Percentiles rank a stretch among this genome's conserved stretches.
Conservation (phyloP, 73 alveolate genomes). For the Tetrahymena malaccensis region DNA sequence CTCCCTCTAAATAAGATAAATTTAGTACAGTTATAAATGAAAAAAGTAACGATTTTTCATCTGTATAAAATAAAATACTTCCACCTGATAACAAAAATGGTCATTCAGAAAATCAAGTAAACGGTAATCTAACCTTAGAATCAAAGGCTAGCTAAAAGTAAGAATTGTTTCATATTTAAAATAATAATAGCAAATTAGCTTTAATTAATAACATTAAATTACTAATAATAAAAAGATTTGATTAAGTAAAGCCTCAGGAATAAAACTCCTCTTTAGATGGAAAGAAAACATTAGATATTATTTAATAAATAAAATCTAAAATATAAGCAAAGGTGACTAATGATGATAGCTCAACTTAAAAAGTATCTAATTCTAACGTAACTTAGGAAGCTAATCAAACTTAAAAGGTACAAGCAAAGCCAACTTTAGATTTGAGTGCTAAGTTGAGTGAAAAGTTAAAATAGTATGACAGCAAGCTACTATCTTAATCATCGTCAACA, state of each 20-base stretch:
- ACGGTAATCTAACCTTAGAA: neutral
- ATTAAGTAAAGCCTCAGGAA: neutral
- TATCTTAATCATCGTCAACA: neutral
- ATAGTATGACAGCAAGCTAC: neutral
- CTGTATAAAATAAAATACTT: neutral
- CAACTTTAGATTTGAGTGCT: neutral
- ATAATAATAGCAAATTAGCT: neutral
- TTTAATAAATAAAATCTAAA: neutral
- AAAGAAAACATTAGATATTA: neutral
- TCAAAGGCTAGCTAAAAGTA: neutral
- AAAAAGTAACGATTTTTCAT: neutral
- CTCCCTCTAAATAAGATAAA: neutral
- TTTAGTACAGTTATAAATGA: neutral
- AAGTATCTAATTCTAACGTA: neutral
- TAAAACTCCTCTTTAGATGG: neutral
- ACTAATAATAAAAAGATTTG: neutral
- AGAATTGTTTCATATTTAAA: neutral
- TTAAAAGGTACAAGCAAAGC: neutral
- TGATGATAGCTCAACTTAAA: neutral
- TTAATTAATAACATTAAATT: too few relatives aligned
- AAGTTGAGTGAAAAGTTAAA: neutral
- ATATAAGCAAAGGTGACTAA: neutral
- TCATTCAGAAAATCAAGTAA: neutral
- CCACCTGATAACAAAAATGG: neutral
- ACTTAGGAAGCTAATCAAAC: neutral